Evolutionary conservation across 2,329 filamentous ascomycete species (phyloP), one percentile per base, ranked within the genome.

Genomic region (Plenodomus lindquistii): DNA sequence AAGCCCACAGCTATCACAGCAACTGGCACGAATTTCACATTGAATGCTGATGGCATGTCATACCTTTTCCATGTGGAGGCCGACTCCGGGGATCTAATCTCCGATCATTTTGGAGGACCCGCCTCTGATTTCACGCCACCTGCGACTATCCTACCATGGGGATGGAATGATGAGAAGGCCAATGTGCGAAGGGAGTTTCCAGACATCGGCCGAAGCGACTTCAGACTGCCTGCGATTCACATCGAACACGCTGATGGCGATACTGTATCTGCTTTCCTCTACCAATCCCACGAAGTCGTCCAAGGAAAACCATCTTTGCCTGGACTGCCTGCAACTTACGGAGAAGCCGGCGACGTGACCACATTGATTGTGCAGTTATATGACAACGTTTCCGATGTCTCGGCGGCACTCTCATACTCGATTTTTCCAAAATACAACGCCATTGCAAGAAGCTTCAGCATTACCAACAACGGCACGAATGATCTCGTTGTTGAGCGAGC

Each of bases 31-130:
- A 78, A 77, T 15, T 86, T 86, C 54, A 76, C 81, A 1, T 72
- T 86, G 38, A 81, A 81, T 22, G 82, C 80, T 20, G 70, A 79
- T 38, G 74, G 75, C 53, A 74, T 84, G 22, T 85, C 83, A 1
- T 86, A 87, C 59, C 80, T 81, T 37, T 85, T 87, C 64, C 84
- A 86, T 53, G 82, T 85, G 37, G 80, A 86, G 52, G 69, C 77
- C 2, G 63, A 61, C 8, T 81, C 79, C 0, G 78, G 80, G 3
- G 83, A 87, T 45, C 74, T 87, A 31, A 65, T 82, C 15, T 78
- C 80, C 0, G 83, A 86, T 56, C 84, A 86, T 60, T 87, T 84
- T 54, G 85, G 84, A 36, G 82, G 78, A 11, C 76, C 74, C 1
- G 74, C 79, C 2, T 77, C 77, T 2, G 84, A 85, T 41, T 76